Percentiles rank a stretch among this genome's conserved stretches.
These are phyloP conservation scores for Penicillium fuscoglaucum DNA, from an alignment of 2,329 filamentous ascomycete genomes.

Conservation along the genomic window DNA sequence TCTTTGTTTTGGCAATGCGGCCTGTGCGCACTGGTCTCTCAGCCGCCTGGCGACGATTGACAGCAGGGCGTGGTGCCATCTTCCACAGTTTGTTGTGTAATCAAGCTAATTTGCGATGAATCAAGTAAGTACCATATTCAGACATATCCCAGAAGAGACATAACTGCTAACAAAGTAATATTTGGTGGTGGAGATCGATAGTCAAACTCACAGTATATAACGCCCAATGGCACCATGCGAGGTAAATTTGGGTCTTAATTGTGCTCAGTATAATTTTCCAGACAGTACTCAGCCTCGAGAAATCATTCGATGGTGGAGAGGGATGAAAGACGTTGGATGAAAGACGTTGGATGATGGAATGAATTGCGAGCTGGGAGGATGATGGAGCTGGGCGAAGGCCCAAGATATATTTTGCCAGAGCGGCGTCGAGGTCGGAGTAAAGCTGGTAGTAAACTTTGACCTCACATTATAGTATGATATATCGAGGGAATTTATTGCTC, in stretches of 20 bases:
- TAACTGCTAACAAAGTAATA: neutral
- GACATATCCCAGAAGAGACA: neutral
- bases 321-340: neutral
- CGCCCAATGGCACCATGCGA: neutral
- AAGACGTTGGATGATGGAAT: neutral
- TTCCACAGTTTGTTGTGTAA: neutral
- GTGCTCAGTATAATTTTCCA: neutral
- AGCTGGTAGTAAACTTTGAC: neutral
- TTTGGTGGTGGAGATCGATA: too few relatives aligned
- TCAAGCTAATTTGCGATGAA: neutral
- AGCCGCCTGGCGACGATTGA: neutral
- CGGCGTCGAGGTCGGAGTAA: neutral
- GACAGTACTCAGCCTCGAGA: neutral
- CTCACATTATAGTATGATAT: neutral
- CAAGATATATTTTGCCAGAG: slow-evolving; percentile 4
- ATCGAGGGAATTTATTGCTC: neutral
- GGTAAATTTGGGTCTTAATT: neutral
- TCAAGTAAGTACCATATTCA: neutral
- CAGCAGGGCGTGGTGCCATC: slow-evolving; percentile 3
- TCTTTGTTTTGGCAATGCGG: slow-evolving; percentile 4
- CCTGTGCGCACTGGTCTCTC: slow-evolving; percentile 1
- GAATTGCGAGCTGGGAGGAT: neutral
- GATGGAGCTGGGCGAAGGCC: neutral
- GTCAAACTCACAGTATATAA: slow-evolving; percentile 1
- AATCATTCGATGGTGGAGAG: neutral